phyloP scores from a whole-genome alignment of 2,329 filamentous ascomycete species.

The Arthrobotrys megalospora region DNA sequence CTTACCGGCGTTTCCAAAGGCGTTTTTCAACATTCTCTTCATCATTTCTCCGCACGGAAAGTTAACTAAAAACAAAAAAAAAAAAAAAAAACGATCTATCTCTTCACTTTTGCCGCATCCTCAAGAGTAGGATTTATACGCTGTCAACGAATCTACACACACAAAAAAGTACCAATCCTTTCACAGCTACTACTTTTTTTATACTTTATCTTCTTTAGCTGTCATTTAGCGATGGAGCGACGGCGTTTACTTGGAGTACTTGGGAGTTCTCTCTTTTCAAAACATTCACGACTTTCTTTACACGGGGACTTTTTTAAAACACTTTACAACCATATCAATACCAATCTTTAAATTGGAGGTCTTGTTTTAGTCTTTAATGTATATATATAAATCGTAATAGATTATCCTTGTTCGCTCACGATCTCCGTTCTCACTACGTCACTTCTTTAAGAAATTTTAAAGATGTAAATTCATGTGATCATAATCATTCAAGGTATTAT shows the following conservation, averaged over 20 bases:
- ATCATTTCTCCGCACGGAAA: not conserved
- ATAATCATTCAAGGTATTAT: not conserved
- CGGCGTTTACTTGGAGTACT: conserved; percentile 36
- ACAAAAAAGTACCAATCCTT: conserved; percentile 29
- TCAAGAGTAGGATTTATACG: conserved; percentile 22
- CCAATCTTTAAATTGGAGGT: not conserved
- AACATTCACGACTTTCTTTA: conserved; percentile 8
- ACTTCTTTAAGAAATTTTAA: not conserved
- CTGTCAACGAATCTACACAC: conserved; percentile 20
- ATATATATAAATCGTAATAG: conserved; percentile 33
- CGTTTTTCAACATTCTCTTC: not conserved
- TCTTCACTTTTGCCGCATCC: not conserved
- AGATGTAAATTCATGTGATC: not conserved
- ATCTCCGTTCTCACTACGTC: not conserved
- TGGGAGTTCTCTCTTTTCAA: not conserved
- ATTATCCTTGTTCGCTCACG: conserved; percentile 11
- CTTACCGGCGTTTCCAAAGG: conserved; percentile 12
- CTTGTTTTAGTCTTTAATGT: conserved; percentile 30
- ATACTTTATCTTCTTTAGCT: not conserved
- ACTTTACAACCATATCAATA: conserved; percentile 1
- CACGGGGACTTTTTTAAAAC: not conserved
- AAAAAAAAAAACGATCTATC: not conserved
- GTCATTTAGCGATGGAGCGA: conserved; percentile 53
- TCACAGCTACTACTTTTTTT: not conserved
- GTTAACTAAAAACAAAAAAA: not conserved